These are phyloP conservation scores for Phialophora chinensis DNA, from an alignment of 2,329 filamentous ascomycete genomes.

Conservation along the genomic window DNA sequence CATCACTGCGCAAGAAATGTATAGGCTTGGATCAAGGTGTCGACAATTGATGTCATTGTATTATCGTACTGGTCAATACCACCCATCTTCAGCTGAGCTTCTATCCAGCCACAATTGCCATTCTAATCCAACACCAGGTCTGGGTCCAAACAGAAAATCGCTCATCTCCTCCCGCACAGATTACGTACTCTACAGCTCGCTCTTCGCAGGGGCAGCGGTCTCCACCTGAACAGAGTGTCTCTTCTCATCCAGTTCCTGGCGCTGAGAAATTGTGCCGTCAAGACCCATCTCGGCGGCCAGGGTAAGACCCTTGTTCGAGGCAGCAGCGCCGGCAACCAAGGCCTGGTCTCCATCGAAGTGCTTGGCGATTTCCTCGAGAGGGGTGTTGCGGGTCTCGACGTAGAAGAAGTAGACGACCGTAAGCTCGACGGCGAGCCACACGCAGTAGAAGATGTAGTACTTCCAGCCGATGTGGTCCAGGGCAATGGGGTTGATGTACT, in stretches of 20 bases:
- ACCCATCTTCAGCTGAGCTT: background rate
- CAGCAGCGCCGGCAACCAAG: constrained; percentile 41
- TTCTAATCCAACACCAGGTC: constrained; percentile 4
- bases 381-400: constrained; percentile 68
- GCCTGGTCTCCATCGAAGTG: constrained; percentile 72
- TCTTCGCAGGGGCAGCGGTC: constrained; percentile 10
- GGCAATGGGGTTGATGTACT: constrained; percentile 47
- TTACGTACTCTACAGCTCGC: constrained; percentile 7
- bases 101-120: background rate
- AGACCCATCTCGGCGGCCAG: constrained; percentile 36
- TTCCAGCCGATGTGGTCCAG: constrained; percentile 44
- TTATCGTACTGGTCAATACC: background rate
- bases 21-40: background rate
- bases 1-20: background rate
- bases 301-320: constrained; percentile 38
- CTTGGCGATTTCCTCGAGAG: constrained; percentile 71
- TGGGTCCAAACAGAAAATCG: background rate
- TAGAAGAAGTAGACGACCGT: constrained; percentile 47
- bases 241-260: constrained; percentile 34
- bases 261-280: constrained; percentile 31
- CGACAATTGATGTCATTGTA: constrained; percentile 9
- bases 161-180: background rate
- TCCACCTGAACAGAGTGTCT: constrained; percentile 26
- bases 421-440: constrained; percentile 44
- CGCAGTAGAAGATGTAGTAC: constrained; percentile 49